phyloP scores from a whole-genome alignment of 805 yeast species.

The Schwanniomyces polymorphus region DNA sequence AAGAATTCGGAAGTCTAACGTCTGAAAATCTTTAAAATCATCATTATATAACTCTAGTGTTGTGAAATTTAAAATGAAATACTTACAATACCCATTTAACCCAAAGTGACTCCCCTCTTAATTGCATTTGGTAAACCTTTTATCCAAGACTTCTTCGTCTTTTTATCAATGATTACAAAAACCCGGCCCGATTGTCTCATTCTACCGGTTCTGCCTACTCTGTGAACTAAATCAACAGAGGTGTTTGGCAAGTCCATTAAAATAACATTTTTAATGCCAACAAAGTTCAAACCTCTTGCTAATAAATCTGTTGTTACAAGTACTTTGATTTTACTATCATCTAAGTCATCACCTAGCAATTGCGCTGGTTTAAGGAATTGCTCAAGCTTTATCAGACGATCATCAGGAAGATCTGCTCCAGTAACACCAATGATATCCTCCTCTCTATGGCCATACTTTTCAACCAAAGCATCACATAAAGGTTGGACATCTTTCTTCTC shows the following conservation, averaged over 20 bases:
- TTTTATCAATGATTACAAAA: constrained; percentile 72
- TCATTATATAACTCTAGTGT: constrained; percentile 15
- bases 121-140: constrained; percentile 75
- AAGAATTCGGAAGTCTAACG: constrained; percentile 42
- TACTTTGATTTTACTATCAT: constrained; percentile 51
- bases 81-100: constrained; percentile 13
- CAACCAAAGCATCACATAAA: constrained; percentile 53
- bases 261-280: constrained; percentile 76
- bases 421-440: constrained; percentile 63
- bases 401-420: constrained; percentile 62
- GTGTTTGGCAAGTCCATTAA: constrained; percentile 83
- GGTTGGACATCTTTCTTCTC: constrained; percentile 61
- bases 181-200: constrained; percentile 89
- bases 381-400: constrained; percentile 55
- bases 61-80: neutral
- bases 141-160: constrained; percentile 72
- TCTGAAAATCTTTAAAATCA: constrained; percentile 34
- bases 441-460: constrained; percentile 31
- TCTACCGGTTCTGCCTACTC: constrained; percentile 94
- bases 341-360: constrained; percentile 30
- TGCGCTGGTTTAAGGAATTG: constrained; percentile 67
- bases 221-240: constrained; percentile 82
- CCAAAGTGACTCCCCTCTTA: constrained; percentile 45
- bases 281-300: constrained; percentile 88
- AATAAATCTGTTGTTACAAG: constrained; percentile 85